Evolutionary conservation across 495 filamentous ascomycete genomes (phyloP).

Genomic region (Penicillium manginii): DNA sequence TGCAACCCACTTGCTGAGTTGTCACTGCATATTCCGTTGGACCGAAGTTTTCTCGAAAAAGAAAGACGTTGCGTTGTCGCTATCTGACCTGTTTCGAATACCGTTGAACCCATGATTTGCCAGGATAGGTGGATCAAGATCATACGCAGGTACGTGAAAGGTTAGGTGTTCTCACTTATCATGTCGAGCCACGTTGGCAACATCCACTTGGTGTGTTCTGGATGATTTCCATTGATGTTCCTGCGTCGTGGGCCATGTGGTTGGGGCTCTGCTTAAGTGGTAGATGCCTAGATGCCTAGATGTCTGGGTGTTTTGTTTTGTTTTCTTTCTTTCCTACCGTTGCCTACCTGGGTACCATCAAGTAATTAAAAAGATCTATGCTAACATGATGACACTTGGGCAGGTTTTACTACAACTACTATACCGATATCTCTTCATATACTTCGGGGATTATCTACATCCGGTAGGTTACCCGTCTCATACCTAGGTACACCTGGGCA

Average conservation of each 20-base stretch:
- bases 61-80: background rate
- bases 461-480: background rate
- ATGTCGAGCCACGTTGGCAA: constrained; percentile 5
- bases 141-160: constrained; percentile 21
- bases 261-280: constrained; percentile 19
- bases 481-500: background rate
- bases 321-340: too few species aligned
- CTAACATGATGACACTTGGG: background rate
- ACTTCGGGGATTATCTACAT: background rate
- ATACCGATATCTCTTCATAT: background rate
- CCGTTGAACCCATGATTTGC: constrained; percentile 25
- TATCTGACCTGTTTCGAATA: background rate
- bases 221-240: constrained; percentile 7
- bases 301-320: too few species aligned
- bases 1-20: constrained; percentile 32
- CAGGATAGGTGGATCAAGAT: constrained; percentile 23
- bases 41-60: constrained; percentile 14
- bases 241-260: constrained; percentile 28
- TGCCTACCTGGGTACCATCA: too few species aligned
- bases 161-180: constrained; percentile 2
- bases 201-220: constrained; percentile 1
- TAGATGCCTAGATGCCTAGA: background rate
- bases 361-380: too few species aligned
- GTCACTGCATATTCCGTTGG: constrained; percentile 27
- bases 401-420: background rate